Conservation (phyloP, 2,329 filamentous ascomycete genomes). For the Aspergillus niger region DNA sequence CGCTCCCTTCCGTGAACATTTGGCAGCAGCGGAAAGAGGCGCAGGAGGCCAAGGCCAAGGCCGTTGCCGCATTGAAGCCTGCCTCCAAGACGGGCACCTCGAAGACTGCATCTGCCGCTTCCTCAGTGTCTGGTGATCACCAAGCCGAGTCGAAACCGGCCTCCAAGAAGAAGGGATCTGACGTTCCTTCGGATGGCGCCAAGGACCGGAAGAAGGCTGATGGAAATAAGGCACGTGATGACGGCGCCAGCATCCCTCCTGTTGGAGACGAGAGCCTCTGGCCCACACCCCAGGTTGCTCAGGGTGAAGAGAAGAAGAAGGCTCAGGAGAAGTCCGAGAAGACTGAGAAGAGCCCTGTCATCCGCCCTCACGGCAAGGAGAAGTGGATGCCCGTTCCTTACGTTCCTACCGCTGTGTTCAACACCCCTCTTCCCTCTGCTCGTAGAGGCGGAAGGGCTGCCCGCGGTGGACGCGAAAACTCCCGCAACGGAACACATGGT, state of each 20-base stretch:
- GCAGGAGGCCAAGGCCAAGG: constrained; percentile 54
- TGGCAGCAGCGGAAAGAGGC: constrained; percentile 81
- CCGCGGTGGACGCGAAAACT: constrained; percentile 56
- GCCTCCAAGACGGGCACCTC: constrained; percentile 25
- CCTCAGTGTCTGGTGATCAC: constrained; percentile 35
- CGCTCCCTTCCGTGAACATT: constrained; percentile 79
- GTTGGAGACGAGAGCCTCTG: constrained; percentile 78
- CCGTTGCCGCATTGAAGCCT: constrained; percentile 31
- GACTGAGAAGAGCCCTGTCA: constrained; percentile 58
- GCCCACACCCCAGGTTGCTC: constrained; percentile 84
- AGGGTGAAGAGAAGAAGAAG: constrained; percentile 76
- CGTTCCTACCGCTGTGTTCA: constrained; percentile 81
- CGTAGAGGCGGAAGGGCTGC: constrained; percentile 58
- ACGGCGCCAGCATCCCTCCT: constrained; percentile 57
- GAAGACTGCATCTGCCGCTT: constrained; percentile 29
- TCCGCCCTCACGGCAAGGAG: constrained; percentile 67
- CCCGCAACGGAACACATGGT: constrained; percentile 48
- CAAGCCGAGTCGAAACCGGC: constrained; percentile 46
- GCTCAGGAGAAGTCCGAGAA: constrained; percentile 61
- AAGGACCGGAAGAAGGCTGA: constrained; percentile 43
- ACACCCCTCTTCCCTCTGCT: constrained; percentile 67
- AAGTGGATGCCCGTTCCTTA: constrained; percentile 85
- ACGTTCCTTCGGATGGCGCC: constrained; percentile 28
- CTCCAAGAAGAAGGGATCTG: constrained; percentile 44
- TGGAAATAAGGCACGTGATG: constrained; percentile 46